Conservation (phyloP, 2,329 filamentous ascomycete genomes). For the Nannizziopsis arthrosporioides region DNA sequence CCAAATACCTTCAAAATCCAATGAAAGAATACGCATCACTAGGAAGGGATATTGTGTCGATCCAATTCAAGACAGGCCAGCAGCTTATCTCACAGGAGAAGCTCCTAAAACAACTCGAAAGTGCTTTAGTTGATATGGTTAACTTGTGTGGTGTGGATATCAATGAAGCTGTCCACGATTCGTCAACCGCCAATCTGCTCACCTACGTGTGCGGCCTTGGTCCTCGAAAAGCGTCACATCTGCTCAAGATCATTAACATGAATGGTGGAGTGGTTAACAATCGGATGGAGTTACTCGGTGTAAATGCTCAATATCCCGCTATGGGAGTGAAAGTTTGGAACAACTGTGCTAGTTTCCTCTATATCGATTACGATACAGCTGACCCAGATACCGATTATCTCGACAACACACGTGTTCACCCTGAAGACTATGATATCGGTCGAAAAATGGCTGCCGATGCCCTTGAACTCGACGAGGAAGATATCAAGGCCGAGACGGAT, state of each 20-base stretch:
- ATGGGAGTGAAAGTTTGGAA: slow-evolving; percentile 88
- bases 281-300: slow-evolving; percentile 76
- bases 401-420: slow-evolving; percentile 93
- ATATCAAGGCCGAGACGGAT: slow-evolving; percentile 86
- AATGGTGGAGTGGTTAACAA: slow-evolving; percentile 80
- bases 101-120: slow-evolving; percentile 74
- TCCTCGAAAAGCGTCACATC: slow-evolving; percentile 73
- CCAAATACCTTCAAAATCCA: slow-evolving; percentile 86
- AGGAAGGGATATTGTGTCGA: slow-evolving; percentile 72
- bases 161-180: slow-evolving; percentile 74
- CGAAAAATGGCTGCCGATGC: slow-evolving; percentile 98
- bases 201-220: slow-evolving; percentile 87
- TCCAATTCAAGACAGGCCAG: slow-evolving; percentile 83
- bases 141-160: slow-evolving; percentile 93
- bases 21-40: slow-evolving; percentile 93
- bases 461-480: slow-evolving; percentile 90
- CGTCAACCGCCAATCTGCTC: slow-evolving; percentile 73
- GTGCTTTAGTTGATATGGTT: slow-evolving; percentile 97
- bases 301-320: slow-evolving; percentile 68
- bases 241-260: slow-evolving; percentile 80
- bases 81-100: slow-evolving; percentile 80
- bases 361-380: slow-evolving; percentile 73
- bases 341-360: slow-evolving; percentile 93
- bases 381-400: slow-evolving; percentile 78
- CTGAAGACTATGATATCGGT: slow-evolving; percentile 94